These are phyloP conservation scores for Heliamphora pulchella DNA, from an alignment of 179 eudicot genomes.

Conservation along the genomic window DNA sequence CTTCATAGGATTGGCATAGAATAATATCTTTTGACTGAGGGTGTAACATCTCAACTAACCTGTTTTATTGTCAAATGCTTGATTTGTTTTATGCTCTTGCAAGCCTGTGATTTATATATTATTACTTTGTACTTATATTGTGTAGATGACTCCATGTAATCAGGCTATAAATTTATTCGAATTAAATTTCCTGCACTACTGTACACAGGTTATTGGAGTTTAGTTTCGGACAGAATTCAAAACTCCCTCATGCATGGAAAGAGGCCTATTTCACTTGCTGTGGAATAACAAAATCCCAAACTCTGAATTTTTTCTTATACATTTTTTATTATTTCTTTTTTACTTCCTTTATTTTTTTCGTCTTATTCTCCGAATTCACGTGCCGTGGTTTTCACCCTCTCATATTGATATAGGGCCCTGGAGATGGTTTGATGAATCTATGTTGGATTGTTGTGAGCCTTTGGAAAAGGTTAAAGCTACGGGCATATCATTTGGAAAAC, in stretches of 20 bases:
- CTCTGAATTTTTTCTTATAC: neutral
- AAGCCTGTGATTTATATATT: neutral
- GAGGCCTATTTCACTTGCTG: neutral
- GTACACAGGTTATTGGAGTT: neutral
- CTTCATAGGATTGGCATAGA: neutral
- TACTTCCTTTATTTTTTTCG: neutral
- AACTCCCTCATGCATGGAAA: neutral
- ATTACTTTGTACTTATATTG: neutral
- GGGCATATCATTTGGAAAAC: slow-evolving; percentile 86
- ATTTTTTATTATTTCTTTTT: neutral
- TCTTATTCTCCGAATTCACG: neutral
- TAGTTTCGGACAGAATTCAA: neutral
- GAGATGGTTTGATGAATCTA: slow-evolving; percentile 97
- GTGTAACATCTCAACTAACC: neutral
- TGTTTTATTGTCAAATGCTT: slow-evolving; percentile 1
- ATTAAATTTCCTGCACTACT: neutral
- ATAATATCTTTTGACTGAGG: neutral
- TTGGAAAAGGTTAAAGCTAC: slow-evolving; percentile 74
- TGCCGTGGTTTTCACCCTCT: slow-evolving; percentile 7
- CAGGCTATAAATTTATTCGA: no score
- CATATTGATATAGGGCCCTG: slow-evolving; percentile 78
- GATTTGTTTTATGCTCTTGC: neutral
- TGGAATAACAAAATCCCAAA: neutral
- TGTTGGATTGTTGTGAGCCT: slow-evolving; percentile 92
- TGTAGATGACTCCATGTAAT: neutral